Conservation (phyloP, 1,139 yeast species). For the Yamadazyma diddensiae region DNA sequence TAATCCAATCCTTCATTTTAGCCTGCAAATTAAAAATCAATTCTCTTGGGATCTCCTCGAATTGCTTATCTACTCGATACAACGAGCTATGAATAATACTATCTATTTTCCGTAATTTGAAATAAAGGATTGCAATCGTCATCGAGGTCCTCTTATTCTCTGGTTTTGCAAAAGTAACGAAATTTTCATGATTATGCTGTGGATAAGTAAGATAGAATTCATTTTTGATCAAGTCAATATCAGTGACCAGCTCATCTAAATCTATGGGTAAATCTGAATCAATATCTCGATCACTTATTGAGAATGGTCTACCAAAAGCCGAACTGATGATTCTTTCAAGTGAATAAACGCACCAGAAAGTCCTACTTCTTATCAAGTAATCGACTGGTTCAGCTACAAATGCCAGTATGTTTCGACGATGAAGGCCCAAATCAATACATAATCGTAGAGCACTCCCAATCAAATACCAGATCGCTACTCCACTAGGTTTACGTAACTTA, state of each 20-base stretch:
- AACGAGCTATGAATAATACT: slow-evolving; percentile 9
- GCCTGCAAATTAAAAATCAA: slow-evolving; percentile 4
- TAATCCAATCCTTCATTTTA: slow-evolving; percentile 10
- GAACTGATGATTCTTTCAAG: slow-evolving; percentile 9
- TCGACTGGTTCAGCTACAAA: slow-evolving; percentile 6
- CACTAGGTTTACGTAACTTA: slow-evolving; percentile 10
- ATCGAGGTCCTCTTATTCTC: slow-evolving; percentile 5
- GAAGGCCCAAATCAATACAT: slow-evolving; percentile 11
- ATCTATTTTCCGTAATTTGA: slow-evolving; percentile 8
- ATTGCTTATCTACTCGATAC: slow-evolving; percentile 8
- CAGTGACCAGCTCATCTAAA: slow-evolving; percentile 9
- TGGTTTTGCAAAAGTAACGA: neutral
- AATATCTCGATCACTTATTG: slow-evolving; percentile 11
- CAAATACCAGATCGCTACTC: slow-evolving; percentile 11
- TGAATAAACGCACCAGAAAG: slow-evolving; percentile 11
- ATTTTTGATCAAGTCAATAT: slow-evolving; percentile 6
- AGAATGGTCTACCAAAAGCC: slow-evolving; percentile 11
- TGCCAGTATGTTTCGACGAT: slow-evolving; percentile 8
- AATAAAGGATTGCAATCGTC: slow-evolving; percentile 7
- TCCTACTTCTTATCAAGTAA: slow-evolving; percentile 6
- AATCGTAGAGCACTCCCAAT: slow-evolving; percentile 10
- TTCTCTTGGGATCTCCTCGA: slow-evolving; percentile 7
- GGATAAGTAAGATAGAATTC: slow-evolving; percentile 9
- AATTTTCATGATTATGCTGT: slow-evolving; percentile 5
- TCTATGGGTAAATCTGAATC: slow-evolving; percentile 10